Conservation (phyloP, 2,329 filamentous ascomycete genomes). For the Exophiala sp. region DNA sequence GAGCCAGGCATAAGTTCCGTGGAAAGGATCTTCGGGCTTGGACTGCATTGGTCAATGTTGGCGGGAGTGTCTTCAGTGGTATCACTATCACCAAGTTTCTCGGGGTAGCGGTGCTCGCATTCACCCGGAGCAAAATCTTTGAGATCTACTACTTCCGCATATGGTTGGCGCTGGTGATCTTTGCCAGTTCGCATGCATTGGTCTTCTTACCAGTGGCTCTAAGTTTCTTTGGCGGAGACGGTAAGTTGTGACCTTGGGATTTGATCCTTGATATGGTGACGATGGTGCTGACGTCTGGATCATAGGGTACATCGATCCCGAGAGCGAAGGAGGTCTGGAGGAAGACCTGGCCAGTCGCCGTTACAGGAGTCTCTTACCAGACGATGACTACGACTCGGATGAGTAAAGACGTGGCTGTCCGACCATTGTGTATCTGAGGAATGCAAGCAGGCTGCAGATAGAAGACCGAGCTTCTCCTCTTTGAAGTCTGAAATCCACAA, state of each 20-base stretch:
- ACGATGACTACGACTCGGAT: slow-evolving; percentile 73
- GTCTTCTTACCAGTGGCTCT: slow-evolving; percentile 87
- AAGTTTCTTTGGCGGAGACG: slow-evolving; percentile 76
- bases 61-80: slow-evolving; percentile 87
- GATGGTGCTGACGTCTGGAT: slow-evolving; percentile 12
- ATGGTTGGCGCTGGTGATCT: slow-evolving; percentile 85
- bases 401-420: no score
- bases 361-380: slow-evolving; percentile 69
- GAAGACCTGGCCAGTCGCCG: slow-evolving; percentile 76
- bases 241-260: slow-evolving; percentile 36
- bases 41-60: slow-evolving; percentile 91
- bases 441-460: no score
- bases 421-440: no score
- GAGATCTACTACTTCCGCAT: slow-evolving; percentile 99
- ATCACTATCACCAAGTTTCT: slow-evolving; percentile 95
- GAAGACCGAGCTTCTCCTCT: neutral
- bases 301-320: slow-evolving; percentile 73
- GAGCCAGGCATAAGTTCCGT: slow-evolving; percentile 68
- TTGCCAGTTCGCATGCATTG: slow-evolving; percentile 81
- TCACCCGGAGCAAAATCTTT: slow-evolving; percentile 96
- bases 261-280: slow-evolving; percentile 48
- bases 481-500: no score
- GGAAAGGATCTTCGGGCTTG: slow-evolving; percentile 80
- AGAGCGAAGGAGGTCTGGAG: slow-evolving; percentile 79
- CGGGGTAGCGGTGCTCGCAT: slow-evolving; percentile 85